Evolutionary conservation across 352 stramenopile species (phyloP), one percentile per base, ranked within the genome.

Genomic region (Peronospora farinosa): DNA sequence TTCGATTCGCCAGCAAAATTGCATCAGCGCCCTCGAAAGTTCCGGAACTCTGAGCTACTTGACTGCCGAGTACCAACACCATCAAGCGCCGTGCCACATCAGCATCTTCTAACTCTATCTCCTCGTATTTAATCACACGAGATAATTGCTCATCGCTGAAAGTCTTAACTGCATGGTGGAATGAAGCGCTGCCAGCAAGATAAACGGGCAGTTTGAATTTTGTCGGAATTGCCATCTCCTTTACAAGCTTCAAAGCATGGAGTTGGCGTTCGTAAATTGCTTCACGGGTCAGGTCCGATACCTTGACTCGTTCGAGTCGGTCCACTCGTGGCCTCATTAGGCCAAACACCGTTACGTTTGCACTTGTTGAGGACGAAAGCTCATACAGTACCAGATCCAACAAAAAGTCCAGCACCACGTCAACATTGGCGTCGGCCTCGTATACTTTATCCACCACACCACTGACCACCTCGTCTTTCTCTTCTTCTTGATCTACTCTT

Each of bases 381-480:
- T 83, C 73, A 55, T 74, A 80, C 11, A 89, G 53, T 8, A 88
- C 50, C 9, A 92, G 48, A 50, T 92, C 80, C 21, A 92, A 51
- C 8, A 88, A 43, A 41, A 89, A 89, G 41, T 88, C 80, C 35
- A 92, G 43, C 35, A 88, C 41, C 2, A 78, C 60, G 13, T 80
- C 60, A 7, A 75, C 37, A 45, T 72, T 76, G 5, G 38, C 36
- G 21, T 67, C 33, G 7, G 12, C 36, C 21, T 47, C 46, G 5
- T 54, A 42, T 3, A 54, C 25, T 2, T 47, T 25, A 8, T 62
- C 51, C 1, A n/a, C 21, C 12, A 12, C 47, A 0, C 37, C 54
- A 35, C 46, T 53, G 30, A 6, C 47, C 8, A 41, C 23, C 5
- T 36, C 27, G 11, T 13, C 9, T 13, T 31, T 23, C n/a, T 46